Evolutionary conservation across 441 rosid species (phyloP), one percentile per base, ranked within the genome.

Genomic region (Gossypium gossypioides): DNA sequence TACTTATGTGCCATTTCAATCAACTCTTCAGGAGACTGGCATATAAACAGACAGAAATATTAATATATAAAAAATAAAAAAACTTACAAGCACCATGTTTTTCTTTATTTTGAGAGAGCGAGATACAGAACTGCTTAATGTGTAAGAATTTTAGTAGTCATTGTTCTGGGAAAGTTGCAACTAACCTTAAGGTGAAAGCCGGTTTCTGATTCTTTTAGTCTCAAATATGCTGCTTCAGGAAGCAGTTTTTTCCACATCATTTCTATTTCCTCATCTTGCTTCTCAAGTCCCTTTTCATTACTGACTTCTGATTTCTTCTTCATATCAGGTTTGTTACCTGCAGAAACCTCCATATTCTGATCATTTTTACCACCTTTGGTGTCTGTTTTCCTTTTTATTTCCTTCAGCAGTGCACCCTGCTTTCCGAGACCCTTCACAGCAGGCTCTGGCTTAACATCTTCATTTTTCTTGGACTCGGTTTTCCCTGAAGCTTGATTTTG

Each of bases 361-460:
- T 89, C 95, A 68, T 69, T 65, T 77, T 86, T 87, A 84, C 72
- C 70, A 73, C 78, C 79, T 80, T 75, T 83, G 75, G 69, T 84
- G 79, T 90, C 88, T 18, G 80, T 80, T 75, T 83, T 90, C 84
- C 81, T 90, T 82, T 85, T 90, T 29, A 90, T 85, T 75, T 88
- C 96, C 86, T 88, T 90, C 9, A 90, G 80, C 79, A 93, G 81
- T 69, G 88, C 97, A 69, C 92, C 91, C 80, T 85, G 96, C 84
- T 90, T 90, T 62, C 92, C 92, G 54, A 90, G 92, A 81, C 96
- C 96, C 85, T 85, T 86, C 37, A 90, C 88, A 61, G 88, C 82
- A 56, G 89, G 84, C 80, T 86, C 90, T 51, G 77, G 84, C 86
- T 85, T 90, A 25, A 82, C 74, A 81, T 89, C 93, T 87, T 91